Evolutionary conservation across 495 filamentous ascomycete species (phyloP), one percentile per base, ranked within the genome.

Genomic region (Apiosordaria backusii): DNA sequence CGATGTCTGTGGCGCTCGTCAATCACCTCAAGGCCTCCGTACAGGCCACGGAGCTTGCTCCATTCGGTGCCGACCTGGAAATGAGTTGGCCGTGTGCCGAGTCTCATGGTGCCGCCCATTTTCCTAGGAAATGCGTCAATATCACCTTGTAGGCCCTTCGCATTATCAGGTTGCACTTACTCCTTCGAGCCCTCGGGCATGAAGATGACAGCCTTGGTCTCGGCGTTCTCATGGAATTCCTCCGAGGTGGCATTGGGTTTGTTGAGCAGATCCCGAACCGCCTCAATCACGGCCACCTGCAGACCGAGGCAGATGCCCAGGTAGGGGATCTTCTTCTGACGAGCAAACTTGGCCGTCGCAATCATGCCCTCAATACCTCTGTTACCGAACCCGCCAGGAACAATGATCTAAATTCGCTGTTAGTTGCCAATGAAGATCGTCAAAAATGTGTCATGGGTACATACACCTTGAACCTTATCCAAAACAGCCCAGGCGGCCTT

Each of bases 221-320:
- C 74, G 4, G 85, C 80, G 3, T 78, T 64, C 0, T 80, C 78
- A 64, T 88, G 74, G 62, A 95, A 83, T 73, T 97, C 92, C 50
- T 84, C 85, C 25, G 85, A 89, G 15, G 80, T 83, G 2, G 90
- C 92, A 59, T 81, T 78, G 6, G 77, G 66, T 53, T 90, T 78
- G 26, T 81, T 85, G 79, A 84, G 88, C 10, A 92, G 79, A 65
- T 92, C 85, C 45, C 90, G 85, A n/a, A 91, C 91, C 66, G 85
- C 91, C 72, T 98, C 94, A 67, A 97, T 90, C 18, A 97, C 93
- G 19, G 95, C 93, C 50, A 97, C 81, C 76, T 99, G 95, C 88
- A 99, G 91, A 50, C 95, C 95, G 18, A 99, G 86, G 76, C 95
- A 99, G 64, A 99, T 90, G 62, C 95, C 94, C 7, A 98, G 84